Percentiles rank a stretch among this genome's conserved stretches.
These are phyloP conservation scores for Platanthera guangdongensis DNA, from an alignment of 106 monocot species.

Conservation along the genomic window DNA sequence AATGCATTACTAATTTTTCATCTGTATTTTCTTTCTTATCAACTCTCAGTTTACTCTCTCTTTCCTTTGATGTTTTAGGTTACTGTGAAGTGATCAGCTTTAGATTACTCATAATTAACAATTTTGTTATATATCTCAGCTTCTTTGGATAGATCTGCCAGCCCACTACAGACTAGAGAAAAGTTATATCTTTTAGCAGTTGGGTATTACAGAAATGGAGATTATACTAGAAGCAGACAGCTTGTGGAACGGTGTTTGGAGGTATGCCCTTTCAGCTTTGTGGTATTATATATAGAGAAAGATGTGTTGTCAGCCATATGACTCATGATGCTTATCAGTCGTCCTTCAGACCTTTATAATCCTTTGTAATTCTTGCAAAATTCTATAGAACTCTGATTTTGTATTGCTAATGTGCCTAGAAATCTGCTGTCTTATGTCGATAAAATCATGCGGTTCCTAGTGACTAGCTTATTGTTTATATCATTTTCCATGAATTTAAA, in stretches of 20 bases:
- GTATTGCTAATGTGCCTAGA: no score
- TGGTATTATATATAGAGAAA: not conserved
- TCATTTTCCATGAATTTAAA: not conserved
- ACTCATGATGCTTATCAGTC: no score
- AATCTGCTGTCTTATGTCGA: no score
- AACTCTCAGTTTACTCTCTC: not conserved
- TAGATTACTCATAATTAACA: not conserved
- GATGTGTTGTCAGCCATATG: not conserved
- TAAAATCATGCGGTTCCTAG: no score
- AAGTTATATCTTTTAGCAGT: constrained; percentile 87
- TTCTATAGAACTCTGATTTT: no score
- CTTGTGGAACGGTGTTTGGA: constrained; percentile 73
- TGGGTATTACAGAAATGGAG: constrained; percentile 75
- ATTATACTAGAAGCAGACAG: constrained; percentile 76
- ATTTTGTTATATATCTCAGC: constrained; percentile 27
- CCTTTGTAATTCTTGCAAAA: no score
- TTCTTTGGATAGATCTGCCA: constrained; percentile 55
- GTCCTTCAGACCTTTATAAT: no score
- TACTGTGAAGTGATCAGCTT: not conserved
- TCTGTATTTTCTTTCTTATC: not conserved
- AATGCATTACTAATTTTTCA: not conserved
- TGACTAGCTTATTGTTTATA: no score
- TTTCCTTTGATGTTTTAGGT: not conserved
- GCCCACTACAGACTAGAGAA: constrained; percentile 69
- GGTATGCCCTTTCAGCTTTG: constrained; percentile 25